Evolutionary conservation across 768 basidiomycete species (phyloP), one percentile per base, ranked within the genome.

Genomic region (Multifurca ochricompacta): DNA sequence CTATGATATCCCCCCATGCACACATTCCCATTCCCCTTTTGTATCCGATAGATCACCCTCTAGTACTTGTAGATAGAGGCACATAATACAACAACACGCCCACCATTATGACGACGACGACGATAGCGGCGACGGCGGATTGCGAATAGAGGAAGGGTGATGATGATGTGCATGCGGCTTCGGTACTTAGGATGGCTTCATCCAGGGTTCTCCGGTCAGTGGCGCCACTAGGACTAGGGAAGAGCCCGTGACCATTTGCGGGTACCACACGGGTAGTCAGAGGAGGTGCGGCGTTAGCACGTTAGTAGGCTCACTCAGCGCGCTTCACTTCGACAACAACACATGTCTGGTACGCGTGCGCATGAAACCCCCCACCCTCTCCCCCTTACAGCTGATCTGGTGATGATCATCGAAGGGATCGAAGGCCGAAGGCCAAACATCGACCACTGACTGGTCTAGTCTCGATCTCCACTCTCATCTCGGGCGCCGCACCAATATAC

Each of bases 251-350:
- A 34, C 54, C 49, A 28, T 56, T 45, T 56, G 23, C 16, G 54
- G 54, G 36, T 51, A 32, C n/a, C n/a, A n/a, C n/a, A n/a, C 35
- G 21, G 42, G 35, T 35, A 37, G 16, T 5, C 34, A 31, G 42
- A 44, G n/a, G n/a, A n/a, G n/a, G n/a, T 36, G 49, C 54, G 49
- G 54, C 54, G 43, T 45, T 55, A 51, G 40, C 43, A 51, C 49
- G 54, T 51, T 39, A 6, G 54, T n/a, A n/a, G n/a, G n/a, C n/a
- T n/a, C n/a, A n/a, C 54, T 56, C 54, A 51, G 54, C 54, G 54
- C 54, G 37, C 42, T 3, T 51, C 49, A 51, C 32, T 39, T 16
- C 21, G 23, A 8, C 41, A 32, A 18, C 11, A 32, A 39, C 48
- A 37, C 48, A 37, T 39, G 48, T 36, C n/a, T n/a, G n/a, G 40